A percentile compares a stretch with the other conserved stretches of the same genome.
phyloP scores from a whole-genome alignment of 1,284 basidiomycete genomes.

The Boletus mariae region DNA sequence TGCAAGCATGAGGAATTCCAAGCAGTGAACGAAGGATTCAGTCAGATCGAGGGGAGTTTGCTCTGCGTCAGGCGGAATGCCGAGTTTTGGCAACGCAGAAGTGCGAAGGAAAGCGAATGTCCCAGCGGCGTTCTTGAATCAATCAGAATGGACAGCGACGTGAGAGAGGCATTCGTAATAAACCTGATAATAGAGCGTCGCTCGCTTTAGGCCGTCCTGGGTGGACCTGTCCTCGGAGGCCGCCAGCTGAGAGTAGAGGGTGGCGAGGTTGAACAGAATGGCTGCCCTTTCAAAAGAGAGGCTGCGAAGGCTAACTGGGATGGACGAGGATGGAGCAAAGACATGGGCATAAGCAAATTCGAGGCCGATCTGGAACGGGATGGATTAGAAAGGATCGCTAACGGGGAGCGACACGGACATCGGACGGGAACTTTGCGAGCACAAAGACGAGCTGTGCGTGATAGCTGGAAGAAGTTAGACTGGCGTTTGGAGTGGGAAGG shows the following conservation, averaged over 20 bases:
- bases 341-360: constrained; percentile 73
- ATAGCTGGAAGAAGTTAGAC: constrained; percentile 55
- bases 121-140: constrained; percentile 70
- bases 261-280: constrained; percentile 81
- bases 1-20: constrained; percentile 83
- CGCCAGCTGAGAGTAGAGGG: constrained; percentile 75
- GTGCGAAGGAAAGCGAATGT: constrained; percentile 63
- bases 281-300: constrained; percentile 76
- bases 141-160: constrained; percentile 1
- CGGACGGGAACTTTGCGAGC: constrained; percentile 65
- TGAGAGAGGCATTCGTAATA: constrained; percentile 14
- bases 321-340: constrained; percentile 49
- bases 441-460: constrained; percentile 85
- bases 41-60: constrained; percentile 64
- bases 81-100: constrained; percentile 55
- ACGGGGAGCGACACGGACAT: constrained; percentile 42
- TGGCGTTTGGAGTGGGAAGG: neutral
- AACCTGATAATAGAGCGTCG: constrained; percentile 71
- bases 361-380: constrained; percentile 61
- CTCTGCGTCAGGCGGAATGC: constrained; percentile 49
- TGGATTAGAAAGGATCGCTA: constrained; percentile 14
- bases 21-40: constrained; percentile 53
- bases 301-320: constrained; percentile 66
- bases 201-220: constrained; percentile 75
- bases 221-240: constrained; percentile 64